Base-by-base conservation (phyloP, 202 grass and related monocot species). In the Hordeum pubiflorum region DNA sequence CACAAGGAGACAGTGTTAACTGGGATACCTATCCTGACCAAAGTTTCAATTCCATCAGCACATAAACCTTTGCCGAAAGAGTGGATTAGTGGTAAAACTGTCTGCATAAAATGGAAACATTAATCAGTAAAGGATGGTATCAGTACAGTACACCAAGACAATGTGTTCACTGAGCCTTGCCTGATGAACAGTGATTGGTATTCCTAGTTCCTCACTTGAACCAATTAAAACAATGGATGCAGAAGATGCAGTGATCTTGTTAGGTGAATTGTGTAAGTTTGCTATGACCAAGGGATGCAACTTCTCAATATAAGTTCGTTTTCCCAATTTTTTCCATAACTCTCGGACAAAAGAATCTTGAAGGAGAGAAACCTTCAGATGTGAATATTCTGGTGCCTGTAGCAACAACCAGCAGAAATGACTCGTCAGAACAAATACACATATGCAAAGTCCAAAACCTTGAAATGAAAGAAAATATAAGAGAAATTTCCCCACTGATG, bases 141-240 rank as follows among this genome's bases (percentile, higher is more conserved):
- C 70, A 82, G 52, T 10, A 29, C 26, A 34, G 31, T 41, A 50
- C 32, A 69, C 12, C 3, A 41, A 68, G 58, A 61, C 39, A 31
- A 61, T 48, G 77, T 31, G 12, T 48, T 79, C 41, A 21, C 58
- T 8, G 60, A 66, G 77, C 86, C 78, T 89, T 79, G 80, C 95
- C 92, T 94, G 95, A 88, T 97, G 90, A 85, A 97, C 44, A 40
- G 92, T 97, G 70, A 97, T 83, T 36, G 94, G 94, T 92, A 94
- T 86, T 58, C 95, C 95, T 82, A 97, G 86, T 84, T 97, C 95
- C 74, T 94, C 95, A 65, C 91, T 92, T 74, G 95, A 97, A 85
- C 92, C 86, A 79, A 97, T 92, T 78, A 97, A 78, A 88, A 90
- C 88, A 65, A 92, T 86, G 23, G 92, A 83, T 39, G 95, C 88